Evolutionary conservation across 2,329 filamentous ascomycete species (phyloP), one percentile per base, ranked within the genome.

Genomic region (Monilinia fructicola): DNA sequence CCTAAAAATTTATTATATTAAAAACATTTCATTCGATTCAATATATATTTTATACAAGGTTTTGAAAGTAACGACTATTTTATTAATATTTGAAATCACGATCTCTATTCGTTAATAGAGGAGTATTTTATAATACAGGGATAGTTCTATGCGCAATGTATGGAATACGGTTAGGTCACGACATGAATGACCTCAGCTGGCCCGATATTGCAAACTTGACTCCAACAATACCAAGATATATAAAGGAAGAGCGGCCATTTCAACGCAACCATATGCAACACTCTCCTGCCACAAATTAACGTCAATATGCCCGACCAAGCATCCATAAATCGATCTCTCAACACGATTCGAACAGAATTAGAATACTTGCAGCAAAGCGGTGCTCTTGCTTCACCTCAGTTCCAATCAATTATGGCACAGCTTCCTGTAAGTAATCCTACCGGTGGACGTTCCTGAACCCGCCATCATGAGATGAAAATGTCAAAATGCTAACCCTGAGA

Each of bases 361-460:
- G 74, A 77, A 64, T 77, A 72, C 68, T 70, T 77, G 16, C 72
- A 74, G 53, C 74, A 74, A 40, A 69, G 68, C 21, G 74, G 73
- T 44, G 71, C 76, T 2, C 59, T 77, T 6, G 70, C 69, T 26
- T 70, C 71, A 1, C 67, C 72, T n/a, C 76, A 77, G 67, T 72
- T 76, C 35, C 69, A 76, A 46, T 73, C 71, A 10, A 77, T 77
- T 48, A 70, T 74, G 68, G 74, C 74, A 31, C 76, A 77, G 66
- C 67, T 77, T n/a, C 75, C 76, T 12, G 75, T 76, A 69, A 7
- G n/a, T 48, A 14, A 23, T 10, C 4, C 23, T 1, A 5, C n/a
- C 28, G 3, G 14, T 18, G 21, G 1, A 5, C 28, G 11, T 60
- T 21, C 16, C 12, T 28, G 3, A n/a, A 50, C 12, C 12, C 3